These are phyloP conservation scores for Scedosporium boydii DNA, from an alignment of 2,329 filamentous ascomycete genomes.

Conservation along the genomic window DNA sequence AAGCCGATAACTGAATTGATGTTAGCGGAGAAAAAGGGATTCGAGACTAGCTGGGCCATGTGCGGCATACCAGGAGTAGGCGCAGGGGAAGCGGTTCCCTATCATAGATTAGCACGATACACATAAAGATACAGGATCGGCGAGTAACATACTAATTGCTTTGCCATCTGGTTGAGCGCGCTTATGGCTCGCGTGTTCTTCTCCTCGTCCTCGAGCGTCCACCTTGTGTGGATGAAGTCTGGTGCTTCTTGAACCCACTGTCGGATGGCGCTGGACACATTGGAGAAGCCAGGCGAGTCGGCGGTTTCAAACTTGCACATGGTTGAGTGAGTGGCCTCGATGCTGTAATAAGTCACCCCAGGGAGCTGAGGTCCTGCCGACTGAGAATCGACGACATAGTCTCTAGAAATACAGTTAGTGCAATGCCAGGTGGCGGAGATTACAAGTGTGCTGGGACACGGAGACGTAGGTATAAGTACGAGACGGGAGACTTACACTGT, in stretches of 20 bases:
- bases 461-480: not conserved
- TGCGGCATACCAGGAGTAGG: not conserved
- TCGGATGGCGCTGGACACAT: conserved; percentile 36
- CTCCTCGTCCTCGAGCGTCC: conserved; percentile 51
- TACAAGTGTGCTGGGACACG: not conserved
- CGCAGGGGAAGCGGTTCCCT: not conserved
- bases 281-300: conserved; percentile 55
- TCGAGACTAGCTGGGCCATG: not conserved
- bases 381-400: conserved; percentile 58
- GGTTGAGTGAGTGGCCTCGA: conserved; percentile 59
- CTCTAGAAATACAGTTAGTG: conserved; percentile 15
- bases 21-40: not conserved
- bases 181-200: conserved; percentile 30
- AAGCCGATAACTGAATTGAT: not conserved
- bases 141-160: conserved; percentile 11
- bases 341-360: conserved; percentile 64
- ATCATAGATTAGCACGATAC: not conserved
- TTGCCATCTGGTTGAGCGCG: conserved; percentile 35
- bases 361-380: conserved; percentile 62
- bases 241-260: conserved; percentile 47
- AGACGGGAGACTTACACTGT: conserved; percentile 32
- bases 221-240: conserved; percentile 43
- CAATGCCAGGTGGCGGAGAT: not conserved
- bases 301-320: conserved; percentile 65
- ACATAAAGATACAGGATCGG: not conserved